phyloP scores from a whole-genome alignment of 345 rosid genomes.

The Populus deltoides region DNA sequence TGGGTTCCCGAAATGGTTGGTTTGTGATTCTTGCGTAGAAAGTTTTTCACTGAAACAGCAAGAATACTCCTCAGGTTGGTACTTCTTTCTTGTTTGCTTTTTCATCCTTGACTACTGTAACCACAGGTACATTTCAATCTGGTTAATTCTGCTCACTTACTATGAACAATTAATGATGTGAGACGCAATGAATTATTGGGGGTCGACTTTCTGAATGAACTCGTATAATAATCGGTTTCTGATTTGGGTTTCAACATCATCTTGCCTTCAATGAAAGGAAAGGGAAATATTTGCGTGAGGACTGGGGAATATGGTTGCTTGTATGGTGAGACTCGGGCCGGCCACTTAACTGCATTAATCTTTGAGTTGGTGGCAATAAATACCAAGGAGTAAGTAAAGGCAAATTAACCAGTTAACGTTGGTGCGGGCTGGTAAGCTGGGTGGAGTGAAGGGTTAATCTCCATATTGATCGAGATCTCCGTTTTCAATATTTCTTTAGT shows the following conservation, averaged over 20 bases:
- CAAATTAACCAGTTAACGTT: no score
- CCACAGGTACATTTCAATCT: neutral
- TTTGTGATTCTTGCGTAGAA: slow-evolving; percentile 45
- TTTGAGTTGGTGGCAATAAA: no score
- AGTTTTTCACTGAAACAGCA: slow-evolving; percentile 18
- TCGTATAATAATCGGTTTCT: no score
- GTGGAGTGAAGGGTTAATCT: no score
- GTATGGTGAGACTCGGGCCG: no score
- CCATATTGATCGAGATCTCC: no score
- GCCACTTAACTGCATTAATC: no score
- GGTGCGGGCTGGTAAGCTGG: no score
- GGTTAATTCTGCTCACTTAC: neutral
- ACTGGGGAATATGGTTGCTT: neutral
- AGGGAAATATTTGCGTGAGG: neutral
- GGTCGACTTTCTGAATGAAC: no score
- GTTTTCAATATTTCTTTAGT: no score
- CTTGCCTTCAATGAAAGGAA: neutral
- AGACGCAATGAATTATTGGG: neutral
- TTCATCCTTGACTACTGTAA: neutral
- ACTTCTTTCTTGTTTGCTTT: slow-evolving; percentile 6
- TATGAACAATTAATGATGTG: no score
- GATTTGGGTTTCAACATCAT: neutral
- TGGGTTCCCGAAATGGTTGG: slow-evolving; percentile 65
- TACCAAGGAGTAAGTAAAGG: no score
- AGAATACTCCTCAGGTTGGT: slow-evolving; percentile 29